Percentiles rank a stretch among this genome's conserved stretches.
phyloP scores from a whole-genome alignment of 352 stramenopile genomes.

The Pythium diclinum region DNA sequence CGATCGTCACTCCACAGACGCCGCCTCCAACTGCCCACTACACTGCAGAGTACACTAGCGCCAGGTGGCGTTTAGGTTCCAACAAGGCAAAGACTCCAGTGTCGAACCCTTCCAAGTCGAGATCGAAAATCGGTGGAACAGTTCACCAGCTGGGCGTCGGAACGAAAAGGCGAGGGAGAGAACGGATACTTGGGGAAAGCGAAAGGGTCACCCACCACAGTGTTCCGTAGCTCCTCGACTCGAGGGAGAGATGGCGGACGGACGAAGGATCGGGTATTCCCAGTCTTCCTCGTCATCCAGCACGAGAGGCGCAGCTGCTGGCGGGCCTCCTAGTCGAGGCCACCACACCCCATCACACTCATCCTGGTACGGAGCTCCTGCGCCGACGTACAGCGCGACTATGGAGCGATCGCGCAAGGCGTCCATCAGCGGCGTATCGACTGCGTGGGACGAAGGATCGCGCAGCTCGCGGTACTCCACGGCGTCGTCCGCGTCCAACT shows the following conservation, averaged over 20 bases:
- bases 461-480: conserved; percentile 63
- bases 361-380: background rate
- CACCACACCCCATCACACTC: background rate
- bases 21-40: background rate
- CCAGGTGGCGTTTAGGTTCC: background rate
- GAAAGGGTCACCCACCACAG: background rate
- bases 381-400: background rate
- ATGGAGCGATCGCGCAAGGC: conserved; percentile 29
- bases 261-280: conserved; percentile 3
- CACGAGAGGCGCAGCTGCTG: conserved; percentile 1
- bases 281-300: conserved; percentile 6
- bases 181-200: background rate
- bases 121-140: conserved; percentile 1
- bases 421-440: conserved; percentile 25
- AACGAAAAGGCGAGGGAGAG: conserved; percentile 6
- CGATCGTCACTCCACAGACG: conserved; percentile 2
- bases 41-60: background rate
- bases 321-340: background rate
- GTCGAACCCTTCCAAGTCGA: background rate
- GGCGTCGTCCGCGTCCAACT: conserved; percentile 37
- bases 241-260: background rate
- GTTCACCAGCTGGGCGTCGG: conserved; percentile 2
- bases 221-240: background rate
- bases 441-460: conserved; percentile 44
- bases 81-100: background rate